phyloP scores from a whole-genome alignment of 2,329 filamentous ascomycete species.

The Botryotinia globosa region DNA sequence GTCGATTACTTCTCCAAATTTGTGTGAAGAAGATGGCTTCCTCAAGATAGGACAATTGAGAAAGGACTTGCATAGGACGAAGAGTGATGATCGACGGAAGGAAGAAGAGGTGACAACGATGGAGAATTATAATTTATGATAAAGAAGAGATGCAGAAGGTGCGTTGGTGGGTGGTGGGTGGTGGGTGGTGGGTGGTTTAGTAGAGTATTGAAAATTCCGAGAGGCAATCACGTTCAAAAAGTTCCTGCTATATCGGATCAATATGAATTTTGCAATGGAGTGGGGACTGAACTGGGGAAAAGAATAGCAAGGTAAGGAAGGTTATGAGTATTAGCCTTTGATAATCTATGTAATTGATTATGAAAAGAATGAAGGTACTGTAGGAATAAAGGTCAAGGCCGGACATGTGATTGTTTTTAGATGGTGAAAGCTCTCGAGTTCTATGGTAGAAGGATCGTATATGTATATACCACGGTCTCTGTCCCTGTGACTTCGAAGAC shows the following conservation, averaged over 20 bases:
- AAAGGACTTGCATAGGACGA: slow-evolving; percentile 12
- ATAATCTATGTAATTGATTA: neutral
- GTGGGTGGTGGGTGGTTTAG: neutral
- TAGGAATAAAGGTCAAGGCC: neutral
- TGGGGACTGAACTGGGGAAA: neutral
- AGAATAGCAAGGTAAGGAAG: neutral
- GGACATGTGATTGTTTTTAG: neutral
- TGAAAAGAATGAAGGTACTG: neutral
- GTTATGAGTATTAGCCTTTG: neutral
- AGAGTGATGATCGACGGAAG: slow-evolving; percentile 19
- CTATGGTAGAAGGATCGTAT: neutral
- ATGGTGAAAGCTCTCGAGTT: neutral
- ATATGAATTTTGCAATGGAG: neutral
- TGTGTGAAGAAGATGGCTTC: slow-evolving; percentile 20
- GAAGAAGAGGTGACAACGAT: slow-evolving; percentile 14
- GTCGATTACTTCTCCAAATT: slow-evolving; percentile 26
- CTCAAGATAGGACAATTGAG: slow-evolving; percentile 13
- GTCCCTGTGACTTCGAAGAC: neutral
- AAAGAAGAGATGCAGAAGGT: neutral
- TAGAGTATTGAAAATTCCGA: neutral
- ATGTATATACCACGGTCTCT: neutral
- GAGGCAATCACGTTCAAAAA: neutral
- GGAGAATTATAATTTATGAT: neutral
- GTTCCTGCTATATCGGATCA: neutral
- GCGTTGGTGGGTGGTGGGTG: neutral